Evolutionary conservation across 2,329 filamentous ascomycete species (phyloP), one percentile per base, ranked within the genome.

Genomic region (Tolypocladium sp.): DNA sequence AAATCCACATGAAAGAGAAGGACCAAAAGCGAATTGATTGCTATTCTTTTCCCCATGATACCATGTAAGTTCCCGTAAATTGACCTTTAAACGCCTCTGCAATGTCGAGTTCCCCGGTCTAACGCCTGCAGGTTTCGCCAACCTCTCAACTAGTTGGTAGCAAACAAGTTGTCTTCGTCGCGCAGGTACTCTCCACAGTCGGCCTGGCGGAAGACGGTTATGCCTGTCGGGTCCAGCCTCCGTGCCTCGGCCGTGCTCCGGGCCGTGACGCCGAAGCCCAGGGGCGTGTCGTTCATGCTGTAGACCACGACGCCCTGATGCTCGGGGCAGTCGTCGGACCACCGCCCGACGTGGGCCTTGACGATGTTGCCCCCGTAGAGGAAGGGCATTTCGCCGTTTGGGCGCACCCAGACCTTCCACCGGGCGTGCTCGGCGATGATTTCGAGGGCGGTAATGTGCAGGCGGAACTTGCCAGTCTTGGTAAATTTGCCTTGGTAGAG

Each of bases 391-490:
- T 95, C 92, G 65, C 94, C 94, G 76, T 97, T 97, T 61, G 87
- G 84, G 76, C 95, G 95, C 66, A 99, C 88, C 92, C 92, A 97
- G 67, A 97, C 87, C 84, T 97, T 97, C 78, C 96, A 96, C 61
- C 94, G 82, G 52, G 93, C 93, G 73, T 97, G 91, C 64, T 91
- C 88, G 59, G 92, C 90, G 65, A 99, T 88, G 63, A 97, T 84
- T 63, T 92, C 89, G 60, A 99, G 81, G 22, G 82, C 90, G 1
- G 93, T 97, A 70, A 97, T 90, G 77, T 97, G 92, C 58, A 99
- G 81, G 57, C 93, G 82, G 79, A 99, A 97, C 75, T 97, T 97
- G 63, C 92, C 91, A 5, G 92, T 90, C 80, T 97, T 97, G 62
- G 92, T 97, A 78, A 97, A 95, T 73, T 97, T 96, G 69, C 92